phyloP scores from a whole-genome alignment of 1,284 basidiomycete genomes.

The Cystodermella granulosa region DNA sequence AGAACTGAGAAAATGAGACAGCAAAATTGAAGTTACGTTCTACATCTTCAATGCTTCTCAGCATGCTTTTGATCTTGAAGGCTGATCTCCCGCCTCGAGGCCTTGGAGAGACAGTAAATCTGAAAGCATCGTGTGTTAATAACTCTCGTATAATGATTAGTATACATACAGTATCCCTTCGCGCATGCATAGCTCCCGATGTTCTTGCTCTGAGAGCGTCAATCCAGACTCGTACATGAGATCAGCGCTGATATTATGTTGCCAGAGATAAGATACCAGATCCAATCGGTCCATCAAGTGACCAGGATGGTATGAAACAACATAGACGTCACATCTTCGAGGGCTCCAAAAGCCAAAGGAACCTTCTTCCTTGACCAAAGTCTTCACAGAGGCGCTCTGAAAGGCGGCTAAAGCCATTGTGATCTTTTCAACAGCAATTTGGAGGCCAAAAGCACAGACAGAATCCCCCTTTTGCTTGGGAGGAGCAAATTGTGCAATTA shows the following conservation, averaged over 20 bases:
- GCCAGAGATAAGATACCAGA: slow-evolving; percentile 73
- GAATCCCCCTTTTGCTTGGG: slow-evolving; percentile 51
- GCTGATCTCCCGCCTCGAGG: slow-evolving; percentile 54
- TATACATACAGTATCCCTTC: slow-evolving; percentile 67
- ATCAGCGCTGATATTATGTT: slow-evolving; percentile 77
- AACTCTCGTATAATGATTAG: not conserved
- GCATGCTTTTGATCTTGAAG: slow-evolving; percentile 75
- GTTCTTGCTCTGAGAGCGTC: slow-evolving; percentile 56
- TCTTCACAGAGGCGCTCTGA: slow-evolving; percentile 65
- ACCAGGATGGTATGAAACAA: slow-evolving; percentile 75
- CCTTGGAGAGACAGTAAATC: slow-evolving; percentile 68
- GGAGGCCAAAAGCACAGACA: slow-evolving; percentile 67
- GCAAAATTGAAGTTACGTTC: slow-evolving; percentile 49
- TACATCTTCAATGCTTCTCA: slow-evolving; percentile 68
- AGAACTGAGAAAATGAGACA: not conserved
- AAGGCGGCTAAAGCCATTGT: slow-evolving; percentile 65
- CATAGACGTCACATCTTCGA: slow-evolving; percentile 77
- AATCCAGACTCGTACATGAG: slow-evolving; percentile 78
- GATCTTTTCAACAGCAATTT: slow-evolving; percentile 78
- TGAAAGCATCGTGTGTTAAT: slow-evolving; percentile 25
- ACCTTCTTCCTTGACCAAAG: slow-evolving; percentile 68
- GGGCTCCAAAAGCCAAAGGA: slow-evolving; percentile 87
- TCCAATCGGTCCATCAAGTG: slow-evolving; percentile 74
- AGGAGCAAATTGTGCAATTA: slow-evolving; percentile 61
- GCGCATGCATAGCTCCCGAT: slow-evolving; percentile 60